Percentiles rank a stretch among this genome's conserved stretches.
Evolutionary conservation across 139 green algal species (phyloP).

Genomic region (Chlorella sp.): DNA sequence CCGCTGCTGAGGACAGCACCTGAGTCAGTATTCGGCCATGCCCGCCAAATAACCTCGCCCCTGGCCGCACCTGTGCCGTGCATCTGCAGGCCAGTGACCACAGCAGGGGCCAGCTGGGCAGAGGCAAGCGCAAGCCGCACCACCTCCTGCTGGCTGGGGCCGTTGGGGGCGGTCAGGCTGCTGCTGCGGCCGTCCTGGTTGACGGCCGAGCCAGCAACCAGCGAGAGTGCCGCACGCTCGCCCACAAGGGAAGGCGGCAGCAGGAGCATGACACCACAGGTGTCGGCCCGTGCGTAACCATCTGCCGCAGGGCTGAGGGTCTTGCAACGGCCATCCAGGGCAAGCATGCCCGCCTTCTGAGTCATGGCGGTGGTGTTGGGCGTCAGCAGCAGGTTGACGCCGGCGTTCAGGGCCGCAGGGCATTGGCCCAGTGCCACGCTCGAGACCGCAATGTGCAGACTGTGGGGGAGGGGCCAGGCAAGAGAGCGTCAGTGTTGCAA

Average conservation of each 20-base stretch:
- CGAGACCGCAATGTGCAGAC: conserved; percentile 38
- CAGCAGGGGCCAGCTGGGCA: neutral
- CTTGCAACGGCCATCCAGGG: conserved; percentile 87
- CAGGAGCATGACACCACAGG: conserved; percentile 58
- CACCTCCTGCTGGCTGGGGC: conserved; percentile 63
- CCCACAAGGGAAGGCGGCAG: neutral
- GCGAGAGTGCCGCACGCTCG: neutral
- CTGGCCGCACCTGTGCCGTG: conserved; percentile 64
- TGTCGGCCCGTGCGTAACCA: conserved; percentile 42
- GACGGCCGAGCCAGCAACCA: conserved; percentile 55
- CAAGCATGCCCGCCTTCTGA: conserved; percentile 79
- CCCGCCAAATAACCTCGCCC: too few relatives aligned
- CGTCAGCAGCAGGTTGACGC: conserved; percentile 82
- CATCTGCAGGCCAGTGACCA: conserved; percentile 49
- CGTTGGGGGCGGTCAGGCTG: conserved; percentile 73
- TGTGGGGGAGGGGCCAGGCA: neutral
- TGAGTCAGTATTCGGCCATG: too few relatives aligned
- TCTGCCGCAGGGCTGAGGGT: conserved; percentile 81
- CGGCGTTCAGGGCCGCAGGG: conserved; percentile 53
- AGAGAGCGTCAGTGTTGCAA: neutral
- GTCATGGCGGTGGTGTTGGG: conserved; percentile 79
- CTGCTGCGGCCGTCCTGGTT: conserved; percentile 77
- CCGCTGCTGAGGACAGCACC: too few relatives aligned
- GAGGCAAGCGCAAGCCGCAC: conserved; percentile 47
- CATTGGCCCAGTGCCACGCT: conserved; percentile 73